These are phyloP conservation scores for Metarhizium anisopliae DNA, from an alignment of 2,329 filamentous ascomycete species.

Conservation along the genomic window DNA sequence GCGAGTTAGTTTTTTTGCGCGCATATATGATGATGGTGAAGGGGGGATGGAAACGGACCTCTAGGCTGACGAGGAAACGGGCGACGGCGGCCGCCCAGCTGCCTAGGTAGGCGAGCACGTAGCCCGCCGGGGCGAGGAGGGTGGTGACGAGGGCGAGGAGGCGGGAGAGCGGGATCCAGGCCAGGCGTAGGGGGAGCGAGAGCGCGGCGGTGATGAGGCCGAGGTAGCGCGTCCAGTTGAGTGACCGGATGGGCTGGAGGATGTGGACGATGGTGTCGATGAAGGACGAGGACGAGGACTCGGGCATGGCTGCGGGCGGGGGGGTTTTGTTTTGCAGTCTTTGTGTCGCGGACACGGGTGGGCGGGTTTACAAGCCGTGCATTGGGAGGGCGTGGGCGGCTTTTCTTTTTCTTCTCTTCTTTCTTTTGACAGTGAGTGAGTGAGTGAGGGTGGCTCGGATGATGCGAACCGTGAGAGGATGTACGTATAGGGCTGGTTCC, in stretches of 20 bases:
- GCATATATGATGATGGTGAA: not conserved
- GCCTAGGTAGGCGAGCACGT: slow-evolving; percentile 3
- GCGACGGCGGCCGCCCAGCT: slow-evolving; percentile 1
- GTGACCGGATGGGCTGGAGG: slow-evolving; percentile 16
- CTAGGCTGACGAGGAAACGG: slow-evolving; percentile 2
- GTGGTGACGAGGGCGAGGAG: not conserved
- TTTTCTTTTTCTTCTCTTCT: no score
- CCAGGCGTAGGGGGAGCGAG: slow-evolving; percentile 1
- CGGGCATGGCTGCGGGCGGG: slow-evolving; percentile 6
- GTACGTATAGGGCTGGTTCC: not conserved
- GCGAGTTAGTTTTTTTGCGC: not conserved
- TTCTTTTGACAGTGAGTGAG: no score
- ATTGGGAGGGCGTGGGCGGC: not conserved
- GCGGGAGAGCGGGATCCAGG: slow-evolving; percentile 4
- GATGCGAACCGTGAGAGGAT: not conserved
- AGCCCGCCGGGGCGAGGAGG: slow-evolving; percentile 2
- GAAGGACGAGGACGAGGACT: slow-evolving; percentile 12
- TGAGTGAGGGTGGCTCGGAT: not conserved
- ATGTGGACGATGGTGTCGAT: slow-evolving; percentile 17
- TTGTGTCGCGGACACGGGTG: not conserved
- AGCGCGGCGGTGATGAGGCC: slow-evolving; percentile 10
- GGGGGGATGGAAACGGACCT: not conserved
- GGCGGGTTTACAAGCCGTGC: not conserved
- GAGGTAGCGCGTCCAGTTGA: slow-evolving; percentile 19
- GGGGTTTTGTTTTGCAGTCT: no score